Conservation (phyloP, 2,329 filamentous ascomycete species). For the Xylaria sp. region DNA sequence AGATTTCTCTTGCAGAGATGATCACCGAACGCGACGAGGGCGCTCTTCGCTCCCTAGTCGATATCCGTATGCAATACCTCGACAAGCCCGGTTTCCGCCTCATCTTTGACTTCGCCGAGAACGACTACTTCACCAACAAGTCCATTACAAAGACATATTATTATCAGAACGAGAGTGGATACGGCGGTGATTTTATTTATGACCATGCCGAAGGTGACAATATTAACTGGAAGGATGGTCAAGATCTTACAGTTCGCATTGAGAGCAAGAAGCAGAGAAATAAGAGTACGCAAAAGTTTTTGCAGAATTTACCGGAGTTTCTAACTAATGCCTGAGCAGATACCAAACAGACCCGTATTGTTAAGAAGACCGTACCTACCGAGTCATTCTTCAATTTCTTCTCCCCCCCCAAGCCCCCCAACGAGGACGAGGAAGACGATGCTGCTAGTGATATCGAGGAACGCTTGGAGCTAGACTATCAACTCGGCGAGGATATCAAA, state of each 20-base stretch:
- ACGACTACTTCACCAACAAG: slow-evolving; percentile 98
- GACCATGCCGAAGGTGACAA: slow-evolving; percentile 98
- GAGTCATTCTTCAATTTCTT: slow-evolving; percentile 99
- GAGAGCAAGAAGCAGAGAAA: slow-evolving; percentile 99
- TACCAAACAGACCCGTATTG: slow-evolving; percentile 98
- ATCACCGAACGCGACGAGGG: slow-evolving; percentile 98
- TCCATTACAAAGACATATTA: slow-evolving; percentile 97
- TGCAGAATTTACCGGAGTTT: neutral
- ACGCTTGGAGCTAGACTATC: slow-evolving; percentile 97
- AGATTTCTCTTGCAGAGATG: slow-evolving; percentile 95
- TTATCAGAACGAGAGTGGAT: slow-evolving; percentile 98
- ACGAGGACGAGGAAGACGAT: slow-evolving; percentile 75
- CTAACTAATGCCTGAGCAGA: slow-evolving; percentile 63
- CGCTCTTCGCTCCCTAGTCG: slow-evolving; percentile 87
- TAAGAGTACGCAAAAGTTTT: slow-evolving; percentile 78
- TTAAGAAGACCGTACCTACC: slow-evolving; percentile 98
- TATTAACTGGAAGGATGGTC: slow-evolving; percentile 94
- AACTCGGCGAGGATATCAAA: slow-evolving; percentile 99
- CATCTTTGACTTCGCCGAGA: slow-evolving; percentile 96
- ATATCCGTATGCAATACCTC: slow-evolving; percentile 99
- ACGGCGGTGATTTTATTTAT: slow-evolving; percentile 99
- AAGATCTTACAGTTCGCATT: slow-evolving; percentile 92
- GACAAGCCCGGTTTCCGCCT: slow-evolving; percentile 98
- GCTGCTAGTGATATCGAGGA: slow-evolving; percentile 93
- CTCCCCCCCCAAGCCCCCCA: slow-evolving; percentile 88